Conservation (phyloP, 768 basidiomycete genomes). For the Pisolithus microcarpus region DNA sequence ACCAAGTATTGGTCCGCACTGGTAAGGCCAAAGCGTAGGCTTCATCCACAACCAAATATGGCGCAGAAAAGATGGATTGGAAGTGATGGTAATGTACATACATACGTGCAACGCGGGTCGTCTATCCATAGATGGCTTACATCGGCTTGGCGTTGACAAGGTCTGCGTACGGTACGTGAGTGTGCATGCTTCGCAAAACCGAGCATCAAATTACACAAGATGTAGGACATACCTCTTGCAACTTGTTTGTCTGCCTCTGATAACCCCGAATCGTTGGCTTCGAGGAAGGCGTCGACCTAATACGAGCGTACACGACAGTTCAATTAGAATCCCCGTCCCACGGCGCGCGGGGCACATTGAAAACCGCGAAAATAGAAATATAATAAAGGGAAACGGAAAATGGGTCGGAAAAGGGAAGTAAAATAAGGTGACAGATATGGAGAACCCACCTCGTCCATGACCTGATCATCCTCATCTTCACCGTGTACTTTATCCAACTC, state of each 20-base stretch:
- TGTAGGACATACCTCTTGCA: conserved; percentile 53
- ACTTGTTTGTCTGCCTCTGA: conserved; percentile 73
- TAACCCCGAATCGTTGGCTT: conserved; percentile 84
- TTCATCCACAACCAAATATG: background rate
- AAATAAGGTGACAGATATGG: background rate
- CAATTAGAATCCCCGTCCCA: too few relatives aligned
- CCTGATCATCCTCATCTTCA: conserved; percentile 53
- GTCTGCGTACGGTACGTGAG: conserved; percentile 30
- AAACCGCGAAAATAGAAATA: too few relatives aligned
- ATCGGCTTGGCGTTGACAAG: conserved; percentile 56
- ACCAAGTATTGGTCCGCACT: too few relatives aligned
- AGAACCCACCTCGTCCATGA: conserved; percentile 76
- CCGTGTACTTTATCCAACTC: conserved; percentile 46
- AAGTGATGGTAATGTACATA: conserved; percentile 9
- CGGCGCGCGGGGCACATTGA: too few relatives aligned
- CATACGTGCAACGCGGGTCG: background rate
- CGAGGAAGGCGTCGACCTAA: conserved; percentile 88
- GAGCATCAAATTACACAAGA: background rate
- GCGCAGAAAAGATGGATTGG: conserved; percentile 1
- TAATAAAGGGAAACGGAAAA: too few relatives aligned
- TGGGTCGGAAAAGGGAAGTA: background rate
- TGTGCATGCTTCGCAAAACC: too few relatives aligned
- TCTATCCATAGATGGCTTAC: conserved; percentile 4
- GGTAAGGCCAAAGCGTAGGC: too few relatives aligned
- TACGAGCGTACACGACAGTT: background rate